Base-by-base conservation (phyloP, 257 asterid species). In the Fraxinus quadrangulata region DNA sequence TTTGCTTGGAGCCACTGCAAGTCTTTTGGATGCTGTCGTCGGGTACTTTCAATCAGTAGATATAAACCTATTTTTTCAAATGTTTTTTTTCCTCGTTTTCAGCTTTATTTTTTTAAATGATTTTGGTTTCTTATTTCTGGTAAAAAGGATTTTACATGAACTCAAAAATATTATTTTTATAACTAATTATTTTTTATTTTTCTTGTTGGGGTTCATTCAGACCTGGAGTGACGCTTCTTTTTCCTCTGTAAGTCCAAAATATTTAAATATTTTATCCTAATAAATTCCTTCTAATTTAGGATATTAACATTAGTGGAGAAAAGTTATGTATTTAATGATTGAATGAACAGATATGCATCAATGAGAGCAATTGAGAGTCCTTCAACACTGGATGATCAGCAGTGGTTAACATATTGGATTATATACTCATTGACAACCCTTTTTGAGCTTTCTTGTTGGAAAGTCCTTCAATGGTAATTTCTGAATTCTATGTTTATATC, bases 401-500 rank as follows among this genome's bases (percentile, higher is more conserved):
- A 95, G 67, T 95, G 99, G 99, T 88, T 95, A 0, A 95, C 98
- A 0, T 95, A 92, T 77, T 92, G 99, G 99, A 82, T 95, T 86
- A 87, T 93, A 2, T 92, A 95, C 85, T 95, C 98, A 2, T 90
- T 95, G 10, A 83, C 87, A 28, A 84, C 98, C 36, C 81, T 95
- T 14, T 93, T 95, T 79, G 98, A 95, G 89, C 93, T 96, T 26
- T 93, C 97, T 75, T 83, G 21, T 69, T 87, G 91, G 91, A 83
- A 83, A 78, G 39, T 87, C 80, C 97, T 96, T 74, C 94, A 92
- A 85, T 93, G 98, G 99, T 95, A 89, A 71, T 23, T 21, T 24
- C 16, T 19, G 5, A 71, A 86, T 87, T 71, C 89, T 83, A 83
- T 85, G 17, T 24, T 10, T 5, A n/a, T 5, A 54, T 54, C 65